Conservation (phyloP, 768 basidiomycete species). For the Kondoa malvinella region DNA sequence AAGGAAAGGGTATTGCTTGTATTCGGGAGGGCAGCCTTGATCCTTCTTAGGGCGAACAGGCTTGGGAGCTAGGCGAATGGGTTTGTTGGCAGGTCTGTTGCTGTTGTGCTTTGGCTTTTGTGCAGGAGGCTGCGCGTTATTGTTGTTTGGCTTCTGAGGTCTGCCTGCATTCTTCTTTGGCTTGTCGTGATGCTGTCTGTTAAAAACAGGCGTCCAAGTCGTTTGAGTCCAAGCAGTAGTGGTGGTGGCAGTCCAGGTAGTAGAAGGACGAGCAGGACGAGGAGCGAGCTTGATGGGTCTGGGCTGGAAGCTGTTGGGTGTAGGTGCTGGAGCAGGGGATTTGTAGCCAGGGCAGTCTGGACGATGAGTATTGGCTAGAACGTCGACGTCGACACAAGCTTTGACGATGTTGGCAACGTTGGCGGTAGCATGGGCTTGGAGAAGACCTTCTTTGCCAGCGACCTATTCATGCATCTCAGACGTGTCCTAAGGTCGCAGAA, state of each 20-base stretch:
- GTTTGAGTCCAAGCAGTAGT: too few relatives aligned
- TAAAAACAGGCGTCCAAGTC: neutral
- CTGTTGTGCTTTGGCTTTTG: neutral
- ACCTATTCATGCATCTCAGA: neutral
- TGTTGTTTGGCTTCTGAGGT: neutral
- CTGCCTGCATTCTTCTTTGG: neutral
- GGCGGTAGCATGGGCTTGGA: neutral
- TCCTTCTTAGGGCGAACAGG: neutral
- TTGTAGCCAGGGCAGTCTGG: neutral
- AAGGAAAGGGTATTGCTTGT: conserved; percentile 6
- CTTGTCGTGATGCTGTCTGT: neutral
- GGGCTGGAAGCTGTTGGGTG: neutral
- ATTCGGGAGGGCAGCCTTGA: conserved; percentile 1
- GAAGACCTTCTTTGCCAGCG: neutral
- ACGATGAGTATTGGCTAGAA: neutral
- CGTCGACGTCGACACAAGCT: neutral
- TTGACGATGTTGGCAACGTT: neutral
- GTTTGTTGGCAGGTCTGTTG: too few relatives aligned
- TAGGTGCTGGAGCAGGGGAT: neutral
- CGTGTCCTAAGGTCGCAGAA: neutral
- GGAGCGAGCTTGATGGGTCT: too few relatives aligned
- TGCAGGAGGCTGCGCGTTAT: neutral
- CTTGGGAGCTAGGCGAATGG: neutral
- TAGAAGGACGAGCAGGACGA: too few relatives aligned
- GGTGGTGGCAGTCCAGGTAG: too few relatives aligned